Conservation (phyloP, 805 yeast genomes). For the Soucietia sequanensis region DNA sequence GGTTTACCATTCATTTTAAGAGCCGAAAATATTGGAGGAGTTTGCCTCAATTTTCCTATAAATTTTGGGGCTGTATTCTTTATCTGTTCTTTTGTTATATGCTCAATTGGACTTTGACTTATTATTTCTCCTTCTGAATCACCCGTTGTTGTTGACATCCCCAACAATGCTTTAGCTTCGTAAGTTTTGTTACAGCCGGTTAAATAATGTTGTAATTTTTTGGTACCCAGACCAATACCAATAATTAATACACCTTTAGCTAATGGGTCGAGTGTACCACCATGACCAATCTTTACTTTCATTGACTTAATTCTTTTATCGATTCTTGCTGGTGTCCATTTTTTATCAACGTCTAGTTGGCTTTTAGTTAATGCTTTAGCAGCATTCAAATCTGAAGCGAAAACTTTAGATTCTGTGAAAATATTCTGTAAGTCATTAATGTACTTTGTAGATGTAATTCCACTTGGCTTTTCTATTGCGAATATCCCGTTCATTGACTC, state of each 20-base stretch:
- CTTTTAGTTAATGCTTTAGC: constrained; percentile 46
- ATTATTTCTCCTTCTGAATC: constrained; percentile 86
- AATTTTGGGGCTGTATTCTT: constrained; percentile 56
- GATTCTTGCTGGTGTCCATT: constrained; percentile 46
- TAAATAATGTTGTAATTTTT: constrained; percentile 67
- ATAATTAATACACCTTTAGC: constrained; percentile 93
- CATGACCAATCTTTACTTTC: constrained; percentile 92
- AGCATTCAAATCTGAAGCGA: constrained; percentile 51
- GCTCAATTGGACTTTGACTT: constrained; percentile 53
- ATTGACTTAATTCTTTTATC: constrained; percentile 50
- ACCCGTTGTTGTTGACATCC: constrained; percentile 90
- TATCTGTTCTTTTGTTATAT: constrained; percentile 55
- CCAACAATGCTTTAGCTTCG: constrained; percentile 81
- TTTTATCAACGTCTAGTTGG: constrained; percentile 36
- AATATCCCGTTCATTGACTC: constrained; percentile 96
- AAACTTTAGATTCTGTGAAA: constrained; percentile 59
- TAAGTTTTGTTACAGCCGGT: constrained; percentile 77
- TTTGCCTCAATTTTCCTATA: constrained; percentile 78
- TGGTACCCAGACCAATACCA: constrained; percentile 94
- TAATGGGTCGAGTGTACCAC: constrained; percentile 94
- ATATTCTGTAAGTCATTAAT: constrained; percentile 62
- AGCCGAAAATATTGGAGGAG: constrained; percentile 95
- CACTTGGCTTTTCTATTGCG: constrained; percentile 88
- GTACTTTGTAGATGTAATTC: constrained; percentile 75
- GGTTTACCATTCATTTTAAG: constrained; percentile 93